phyloP scores from a whole-genome alignment of 768 basidiomycete species.

The Tremella yokohamensis region DNA sequence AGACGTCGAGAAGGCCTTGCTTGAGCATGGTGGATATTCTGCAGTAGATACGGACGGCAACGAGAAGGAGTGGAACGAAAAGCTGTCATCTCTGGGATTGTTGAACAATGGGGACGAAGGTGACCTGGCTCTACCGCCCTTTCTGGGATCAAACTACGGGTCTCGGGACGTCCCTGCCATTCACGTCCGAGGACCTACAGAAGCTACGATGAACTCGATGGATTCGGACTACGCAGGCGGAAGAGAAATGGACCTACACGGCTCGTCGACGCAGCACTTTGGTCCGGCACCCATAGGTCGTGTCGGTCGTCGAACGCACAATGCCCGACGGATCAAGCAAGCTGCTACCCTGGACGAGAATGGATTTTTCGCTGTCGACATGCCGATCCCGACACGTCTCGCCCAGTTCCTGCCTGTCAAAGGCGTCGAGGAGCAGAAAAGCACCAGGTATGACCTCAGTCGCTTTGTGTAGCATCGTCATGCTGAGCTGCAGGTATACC shows the following conservation, averaged over 20 bases:
- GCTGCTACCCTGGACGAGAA: slow-evolving; percentile 43
- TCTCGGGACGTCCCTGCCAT: slow-evolving; percentile 11
- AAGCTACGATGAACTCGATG: not conserved
- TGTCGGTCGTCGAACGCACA: slow-evolving; percentile 40
- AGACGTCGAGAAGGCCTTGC: slow-evolving; percentile 31
- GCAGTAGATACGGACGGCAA: not conserved
- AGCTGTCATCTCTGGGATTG: slow-evolving; percentile 17
- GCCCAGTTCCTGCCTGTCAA: slow-evolving; percentile 48
- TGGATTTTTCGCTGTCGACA: slow-evolving; percentile 46
- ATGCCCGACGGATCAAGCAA: slow-evolving; percentile 41
- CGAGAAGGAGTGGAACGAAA: slow-evolving; percentile 20
- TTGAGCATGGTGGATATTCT: slow-evolving; percentile 8
- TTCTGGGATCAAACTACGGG: slow-evolving; percentile 4
- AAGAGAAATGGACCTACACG: slow-evolving; percentile 4
- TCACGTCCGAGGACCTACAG: slow-evolving; percentile 22
- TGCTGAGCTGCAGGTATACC: slow-evolving; percentile 79
- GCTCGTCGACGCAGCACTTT: slow-evolving; percentile 42
- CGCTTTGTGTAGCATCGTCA: slow-evolving; percentile 48
- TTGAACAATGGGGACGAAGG: slow-evolving; percentile 17
- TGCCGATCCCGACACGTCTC: slow-evolving; percentile 45
- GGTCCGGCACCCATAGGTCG: slow-evolving; percentile 48
- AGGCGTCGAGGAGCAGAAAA: slow-evolving; percentile 44
- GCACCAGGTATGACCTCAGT: slow-evolving; percentile 26
- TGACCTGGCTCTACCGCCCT: slow-evolving; percentile 29
- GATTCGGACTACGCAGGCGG: not conserved